phyloP scores from a whole-genome alignment of 2,329 filamentous ascomycete species.

The Ophiostoma sp. region DNA sequence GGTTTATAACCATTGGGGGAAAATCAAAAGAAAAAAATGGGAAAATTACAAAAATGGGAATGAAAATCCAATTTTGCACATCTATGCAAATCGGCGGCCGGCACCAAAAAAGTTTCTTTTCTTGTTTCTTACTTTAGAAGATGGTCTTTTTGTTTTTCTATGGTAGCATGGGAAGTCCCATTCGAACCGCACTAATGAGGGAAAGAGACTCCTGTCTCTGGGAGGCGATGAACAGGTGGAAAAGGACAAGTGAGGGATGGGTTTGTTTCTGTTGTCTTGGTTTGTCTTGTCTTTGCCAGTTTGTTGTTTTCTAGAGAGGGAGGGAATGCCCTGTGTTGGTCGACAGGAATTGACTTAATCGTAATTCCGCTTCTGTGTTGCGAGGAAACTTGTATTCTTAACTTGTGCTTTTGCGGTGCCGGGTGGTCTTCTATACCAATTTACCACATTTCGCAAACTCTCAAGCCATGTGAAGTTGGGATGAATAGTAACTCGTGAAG shows the following conservation, averaged over 20 bases:
- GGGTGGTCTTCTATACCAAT: not conserved
- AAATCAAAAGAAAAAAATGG: slow-evolving; percentile 23
- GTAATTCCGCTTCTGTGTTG: slow-evolving; percentile 63
- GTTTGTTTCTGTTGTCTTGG: not conserved
- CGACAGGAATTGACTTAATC: slow-evolving; percentile 84
- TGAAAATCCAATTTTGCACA: slow-evolving; percentile 17
- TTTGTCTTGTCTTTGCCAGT: slow-evolving; percentile 11
- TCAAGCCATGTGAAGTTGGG: not conserved
- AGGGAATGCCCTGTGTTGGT: slow-evolving; percentile 98
- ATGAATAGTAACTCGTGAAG: not conserved
- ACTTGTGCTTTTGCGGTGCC: slow-evolving; percentile 15
- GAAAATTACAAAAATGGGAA: slow-evolving; percentile 19
- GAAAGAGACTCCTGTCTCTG: slow-evolving; percentile 87
- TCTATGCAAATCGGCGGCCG: slow-evolving; percentile 7
- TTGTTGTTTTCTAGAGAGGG: slow-evolving; percentile 43
- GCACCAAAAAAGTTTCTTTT: slow-evolving; percentile 27
- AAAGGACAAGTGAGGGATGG: not conserved
- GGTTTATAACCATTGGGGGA: not conserved
- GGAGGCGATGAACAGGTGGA: slow-evolving; percentile 26
- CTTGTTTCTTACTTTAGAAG: slow-evolving; percentile 19
- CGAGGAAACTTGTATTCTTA: slow-evolving; percentile 15
- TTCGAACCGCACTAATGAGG: slow-evolving; percentile 88
- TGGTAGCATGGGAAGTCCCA: slow-evolving; percentile 42
- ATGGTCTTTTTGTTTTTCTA: slow-evolving; percentile 15
- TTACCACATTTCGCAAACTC: not conserved